These are phyloP conservation scores for Sclerotinia glacialis DNA, from an alignment of 2,329 filamentous ascomycete species.

Conservation along the genomic window DNA sequence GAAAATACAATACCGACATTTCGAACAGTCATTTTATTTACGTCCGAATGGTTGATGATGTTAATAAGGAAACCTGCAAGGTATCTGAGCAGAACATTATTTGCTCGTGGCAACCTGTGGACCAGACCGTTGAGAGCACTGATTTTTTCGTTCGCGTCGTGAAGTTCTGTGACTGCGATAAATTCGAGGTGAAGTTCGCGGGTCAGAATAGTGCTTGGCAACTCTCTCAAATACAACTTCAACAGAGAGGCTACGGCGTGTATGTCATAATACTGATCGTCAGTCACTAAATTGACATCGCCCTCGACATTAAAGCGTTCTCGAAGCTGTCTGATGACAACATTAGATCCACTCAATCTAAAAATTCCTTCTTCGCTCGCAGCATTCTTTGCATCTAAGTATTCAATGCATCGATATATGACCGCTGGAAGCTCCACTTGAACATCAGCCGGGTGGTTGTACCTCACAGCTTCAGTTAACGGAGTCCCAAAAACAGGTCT, in stretches of 20 bases:
- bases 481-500: constrained; percentile 81
- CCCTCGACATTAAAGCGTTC: constrained; percentile 93
- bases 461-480: constrained; percentile 80
- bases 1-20: constrained; percentile 99
- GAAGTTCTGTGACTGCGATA: constrained; percentile 75
- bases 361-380: constrained; percentile 91
- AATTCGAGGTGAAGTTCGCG: constrained; percentile 89
- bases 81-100: constrained; percentile 77
- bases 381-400: constrained; percentile 79
- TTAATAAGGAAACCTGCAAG: constrained; percentile 85
- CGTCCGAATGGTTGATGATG: constrained; percentile 83
- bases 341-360: constrained; percentile 92
- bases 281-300: constrained; percentile 80
- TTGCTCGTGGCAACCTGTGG: constrained; percentile 73
- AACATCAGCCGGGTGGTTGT: constrained; percentile 69
- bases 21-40: constrained; percentile 97
- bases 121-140: constrained; percentile 73
- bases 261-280: constrained; percentile 87
- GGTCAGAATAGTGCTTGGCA: constrained; percentile 88
- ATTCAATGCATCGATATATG: constrained; percentile 93
- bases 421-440: constrained; percentile 81
- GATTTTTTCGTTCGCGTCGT: constrained; percentile 73
- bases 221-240: constrained; percentile 89
- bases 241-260: constrained; percentile 92
- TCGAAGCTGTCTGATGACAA: constrained; percentile 84